Evolutionary conservation across 257 asterid genomes (phyloP).

Genomic region (Coffea eugenioides): DNA sequence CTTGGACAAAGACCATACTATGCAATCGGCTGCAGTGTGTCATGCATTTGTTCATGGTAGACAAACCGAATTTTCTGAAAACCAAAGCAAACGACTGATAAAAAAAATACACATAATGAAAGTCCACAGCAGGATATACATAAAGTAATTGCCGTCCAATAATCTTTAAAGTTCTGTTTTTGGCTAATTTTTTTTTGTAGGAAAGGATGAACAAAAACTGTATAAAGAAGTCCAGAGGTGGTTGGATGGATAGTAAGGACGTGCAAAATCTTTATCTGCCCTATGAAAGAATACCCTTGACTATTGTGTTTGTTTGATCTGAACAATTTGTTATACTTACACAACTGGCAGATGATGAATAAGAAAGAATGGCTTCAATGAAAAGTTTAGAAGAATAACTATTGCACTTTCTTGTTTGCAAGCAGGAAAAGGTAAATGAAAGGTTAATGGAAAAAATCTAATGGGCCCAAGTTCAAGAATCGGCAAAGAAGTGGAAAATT

Average conservation of each 20-base stretch:
- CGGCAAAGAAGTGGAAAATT: too few relatives aligned
- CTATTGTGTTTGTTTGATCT: not conserved
- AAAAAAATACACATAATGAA: not conserved
- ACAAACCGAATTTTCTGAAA: not conserved
- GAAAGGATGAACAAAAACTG: too few relatives aligned
- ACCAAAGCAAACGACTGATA: not conserved
- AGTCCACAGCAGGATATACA: not conserved
- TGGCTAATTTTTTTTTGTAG: too few relatives aligned
- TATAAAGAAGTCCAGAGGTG: too few relatives aligned
- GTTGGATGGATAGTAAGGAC: too few relatives aligned
- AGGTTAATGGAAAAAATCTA: too few relatives aligned
- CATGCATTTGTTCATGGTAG: not conserved
- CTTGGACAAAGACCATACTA: not conserved
- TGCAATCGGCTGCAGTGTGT: not conserved
- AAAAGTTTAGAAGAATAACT: too few relatives aligned
- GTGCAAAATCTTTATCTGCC: not conserved
- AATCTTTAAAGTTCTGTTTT: not conserved
- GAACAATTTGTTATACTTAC: not conserved
- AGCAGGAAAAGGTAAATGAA: too few relatives aligned
- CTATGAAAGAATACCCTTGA: too few relatives aligned
- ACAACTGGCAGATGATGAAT: not conserved
- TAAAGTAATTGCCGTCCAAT: not conserved
- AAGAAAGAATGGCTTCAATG: not conserved
- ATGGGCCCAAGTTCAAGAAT: too few relatives aligned
- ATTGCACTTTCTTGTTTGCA: too few relatives aligned